Evolutionary conservation across 78 protist genomes (phyloP).

Genomic region (Capsaspora owczarzaki): DNA sequence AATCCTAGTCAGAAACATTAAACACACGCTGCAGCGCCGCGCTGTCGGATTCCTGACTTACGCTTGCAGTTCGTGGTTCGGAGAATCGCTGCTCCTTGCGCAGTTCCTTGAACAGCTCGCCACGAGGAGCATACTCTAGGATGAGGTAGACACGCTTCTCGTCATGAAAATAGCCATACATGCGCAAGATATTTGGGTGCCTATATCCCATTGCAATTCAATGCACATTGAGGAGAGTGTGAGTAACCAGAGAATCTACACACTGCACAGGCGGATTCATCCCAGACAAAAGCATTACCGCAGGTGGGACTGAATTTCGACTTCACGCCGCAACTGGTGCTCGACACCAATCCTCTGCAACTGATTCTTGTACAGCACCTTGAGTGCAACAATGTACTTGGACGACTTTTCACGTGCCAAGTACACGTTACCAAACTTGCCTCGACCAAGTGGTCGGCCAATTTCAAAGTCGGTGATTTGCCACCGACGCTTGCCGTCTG

Average conservation of each 20-base stretch:
- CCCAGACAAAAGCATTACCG: background rate
- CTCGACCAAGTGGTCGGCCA: slow-evolving; percentile 87
- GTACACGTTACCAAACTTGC: slow-evolving; percentile 90
- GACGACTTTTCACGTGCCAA: slow-evolving; percentile 84
- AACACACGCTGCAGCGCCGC: too few relatives aligned
- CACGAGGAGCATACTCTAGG: slow-evolving; percentile 92
- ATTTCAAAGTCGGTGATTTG: slow-evolving; percentile 59
- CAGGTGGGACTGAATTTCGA: slow-evolving; percentile 90
- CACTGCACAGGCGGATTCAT: background rate
- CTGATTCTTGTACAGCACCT: slow-evolving; percentile 80
- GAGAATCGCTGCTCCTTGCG: slow-evolving; percentile 32
- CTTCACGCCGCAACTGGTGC: slow-evolving; percentile 88
- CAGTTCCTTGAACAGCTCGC: slow-evolving; percentile 87
- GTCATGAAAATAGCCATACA: slow-evolving; percentile 93
- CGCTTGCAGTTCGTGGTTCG: slow-evolving; percentile 50
- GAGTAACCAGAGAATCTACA: background rate
- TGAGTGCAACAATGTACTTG: slow-evolving; percentile 85
- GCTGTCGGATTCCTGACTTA: background rate
- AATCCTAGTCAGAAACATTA: too few relatives aligned
- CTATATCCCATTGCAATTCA: slow-evolving; percentile 15
- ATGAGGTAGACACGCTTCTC: slow-evolving; percentile 75
- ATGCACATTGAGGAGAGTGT: background rate
- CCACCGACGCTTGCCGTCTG: slow-evolving; percentile 18
- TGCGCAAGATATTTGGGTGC: slow-evolving; percentile 84
- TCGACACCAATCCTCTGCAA: slow-evolving; percentile 56